A percentile compares a stretch with the other conserved stretches of the same genome.
phyloP scores from a whole-genome alignment of 176 grass and related monocot species.

The maize (Zea mays) region Zm-B73-REFERENCE-NAM-5.0 NC_050102.1:110799501-110800000 shows the following conservation, averaged over 20 bases:
- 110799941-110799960: not conserved
- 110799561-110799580: slow-evolving; percentile 69
- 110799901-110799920: slow-evolving; percentile 9
- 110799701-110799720: slow-evolving; percentile 87
- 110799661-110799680: slow-evolving; percentile 79
- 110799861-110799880: not conserved
- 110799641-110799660: slow-evolving; percentile 88
- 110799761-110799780: not conserved
- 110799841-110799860: not conserved
- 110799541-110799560: slow-evolving; percentile 48
- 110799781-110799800: not conserved
- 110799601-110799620: slow-evolving; percentile 95
- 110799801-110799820: not conserved
- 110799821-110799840: not conserved
- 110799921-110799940: slow-evolving; percentile 1
- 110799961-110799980: slow-evolving; percentile 12
- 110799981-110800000: not conserved
- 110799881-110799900: not conserved
- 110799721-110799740: slow-evolving; percentile 25
- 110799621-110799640: slow-evolving; percentile 85
- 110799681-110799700: slow-evolving; percentile 63
- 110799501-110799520: slow-evolving; percentile 9
- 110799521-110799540: slow-evolving; percentile 31
- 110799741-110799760: not conserved
- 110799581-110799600: slow-evolving; percentile 93